Percentiles rank a stretch among this genome's conserved stretches.
Conservation (phyloP, 129 eudicot genomes). For the Chrysanthemum lavandulifolium region DNA sequence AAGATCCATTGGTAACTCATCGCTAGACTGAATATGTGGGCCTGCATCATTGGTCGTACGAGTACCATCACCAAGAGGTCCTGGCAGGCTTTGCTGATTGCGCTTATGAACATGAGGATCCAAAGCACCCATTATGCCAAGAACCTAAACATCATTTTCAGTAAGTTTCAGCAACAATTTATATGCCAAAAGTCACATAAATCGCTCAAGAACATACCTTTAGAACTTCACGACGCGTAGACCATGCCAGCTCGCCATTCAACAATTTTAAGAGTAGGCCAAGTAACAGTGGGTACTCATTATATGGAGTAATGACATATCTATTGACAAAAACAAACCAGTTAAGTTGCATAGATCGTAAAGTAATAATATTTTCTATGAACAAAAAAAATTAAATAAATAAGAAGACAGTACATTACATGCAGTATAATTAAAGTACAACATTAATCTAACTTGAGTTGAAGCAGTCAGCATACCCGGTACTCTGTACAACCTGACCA, state of each 20-base stretch:
- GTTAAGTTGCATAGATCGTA: too few species aligned
- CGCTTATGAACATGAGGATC: constrained; percentile 95
- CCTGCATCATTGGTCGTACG: constrained; percentile 79
- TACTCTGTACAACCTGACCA: constrained; percentile 99
- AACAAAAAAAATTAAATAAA: neutral
- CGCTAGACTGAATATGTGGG: constrained; percentile 77
- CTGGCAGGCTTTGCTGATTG: constrained; percentile 77
- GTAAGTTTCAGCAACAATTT: constrained; percentile 18
- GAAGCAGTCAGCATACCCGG: constrained; percentile 64
- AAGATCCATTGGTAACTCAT: constrained; percentile 88
- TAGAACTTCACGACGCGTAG: constrained; percentile 90
- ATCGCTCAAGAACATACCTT: constrained; percentile 49
- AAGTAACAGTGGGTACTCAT: constrained; percentile 79
- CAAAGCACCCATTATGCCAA: constrained; percentile 98
- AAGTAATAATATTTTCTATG: too few species aligned
- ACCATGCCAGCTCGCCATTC: constrained; percentile 95
- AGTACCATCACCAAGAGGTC: constrained; percentile 81
- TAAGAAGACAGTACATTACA: constrained; percentile 4
- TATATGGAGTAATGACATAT: constrained; percentile 88
- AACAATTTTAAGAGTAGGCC: constrained; percentile 85
- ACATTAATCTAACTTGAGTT: neutral
- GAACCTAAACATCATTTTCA: constrained; percentile 51
- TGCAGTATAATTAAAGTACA: constrained; percentile 10
- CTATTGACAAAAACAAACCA: constrained; percentile 43
- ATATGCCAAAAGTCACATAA: constrained; percentile 7